Conservation (phyloP, 2,329 filamentous ascomycete species). For the Xylariaceae sp. region DNA sequence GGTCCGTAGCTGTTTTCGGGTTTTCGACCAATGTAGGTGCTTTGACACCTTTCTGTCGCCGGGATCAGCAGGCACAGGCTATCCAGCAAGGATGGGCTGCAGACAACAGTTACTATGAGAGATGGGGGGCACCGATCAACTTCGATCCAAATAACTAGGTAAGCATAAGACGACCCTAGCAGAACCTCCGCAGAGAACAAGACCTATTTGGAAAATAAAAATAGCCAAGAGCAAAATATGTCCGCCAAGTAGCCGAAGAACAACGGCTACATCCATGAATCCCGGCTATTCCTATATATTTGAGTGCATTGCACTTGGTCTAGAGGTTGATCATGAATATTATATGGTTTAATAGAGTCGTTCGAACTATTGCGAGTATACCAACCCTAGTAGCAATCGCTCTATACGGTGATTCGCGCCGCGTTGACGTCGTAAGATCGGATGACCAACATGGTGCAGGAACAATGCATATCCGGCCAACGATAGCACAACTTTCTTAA, state of each 20-base stretch:
- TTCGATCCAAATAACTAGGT: constrained; percentile 18
- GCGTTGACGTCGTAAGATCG: constrained; percentile 21
- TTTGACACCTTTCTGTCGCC: constrained; percentile 31
- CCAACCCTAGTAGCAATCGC: constrained; percentile 13
- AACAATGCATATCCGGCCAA: constrained; percentile 26
- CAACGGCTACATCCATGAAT: constrained; percentile 19
- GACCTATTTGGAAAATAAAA: constrained; percentile 28
- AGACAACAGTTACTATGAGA: constrained; percentile 11
- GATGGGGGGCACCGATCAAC: constrained; percentile 8
- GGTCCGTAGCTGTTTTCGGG: constrained; percentile 23
- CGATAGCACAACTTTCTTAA: constrained; percentile 21
- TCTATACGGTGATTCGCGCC: constrained; percentile 22
- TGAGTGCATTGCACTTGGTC: constrained; percentile 6
- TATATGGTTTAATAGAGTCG: constrained; percentile 29
- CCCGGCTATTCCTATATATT: constrained; percentile 12
- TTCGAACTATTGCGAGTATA: constrained; percentile 29
- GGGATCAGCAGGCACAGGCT: constrained; percentile 33
- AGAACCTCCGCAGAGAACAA: constrained; percentile 20
- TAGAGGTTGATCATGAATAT: constrained; percentile 20
- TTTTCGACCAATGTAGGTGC: constrained; percentile 30
- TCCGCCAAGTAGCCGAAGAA: constrained; percentile 14
- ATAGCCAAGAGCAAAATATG: constrained; percentile 18
- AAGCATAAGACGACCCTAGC: constrained; percentile 6
- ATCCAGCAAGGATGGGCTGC: constrained; percentile 31
- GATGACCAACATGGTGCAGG: constrained; percentile 25